These are phyloP conservation scores for Entonaema liquescens DNA, from an alignment of 495 filamentous ascomycete species.

Conservation along the genomic window DNA sequence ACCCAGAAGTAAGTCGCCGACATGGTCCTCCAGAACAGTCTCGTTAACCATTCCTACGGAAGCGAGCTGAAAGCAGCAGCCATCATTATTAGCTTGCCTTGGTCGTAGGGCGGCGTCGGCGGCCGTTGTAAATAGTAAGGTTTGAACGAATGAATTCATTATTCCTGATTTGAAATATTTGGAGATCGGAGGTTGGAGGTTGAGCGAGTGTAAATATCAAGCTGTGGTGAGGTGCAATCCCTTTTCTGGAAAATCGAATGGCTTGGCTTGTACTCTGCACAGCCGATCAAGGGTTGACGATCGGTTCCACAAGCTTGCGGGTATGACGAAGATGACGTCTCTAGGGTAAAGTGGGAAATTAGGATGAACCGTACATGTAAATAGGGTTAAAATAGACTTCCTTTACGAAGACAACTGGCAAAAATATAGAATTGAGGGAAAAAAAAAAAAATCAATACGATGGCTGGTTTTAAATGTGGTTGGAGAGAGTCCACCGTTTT, in stretches of 20 bases:
- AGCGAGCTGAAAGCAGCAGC: conserved; percentile 43
- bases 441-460: neutral
- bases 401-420: neutral
- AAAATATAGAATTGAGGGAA: neutral
- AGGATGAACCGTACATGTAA: conserved; percentile 1
- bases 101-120: conserved; percentile 27
- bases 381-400: neutral
- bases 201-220: conserved; percentile 12
- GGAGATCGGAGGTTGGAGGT: too few species aligned
- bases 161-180: neutral
- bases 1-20: conserved; percentile 39
- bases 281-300: conserved; percentile 24
- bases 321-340: conserved; percentile 26
- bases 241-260: conserved; percentile 1
- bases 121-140: conserved; percentile 25
- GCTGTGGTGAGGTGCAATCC: neutral
- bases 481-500: neutral
- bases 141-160: conserved; percentile 35
- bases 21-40: conserved; percentile 39
- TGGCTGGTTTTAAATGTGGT: neutral
- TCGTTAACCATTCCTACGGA: conserved; percentile 39
- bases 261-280: neutral
- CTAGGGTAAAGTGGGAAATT: conserved; percentile 11
- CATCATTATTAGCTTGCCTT: conserved; percentile 12
- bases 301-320: conserved; percentile 11